Conservation (phyloP, 2,329 filamentous ascomycete species). For the Tolypocladium ovalisporum region DNA sequence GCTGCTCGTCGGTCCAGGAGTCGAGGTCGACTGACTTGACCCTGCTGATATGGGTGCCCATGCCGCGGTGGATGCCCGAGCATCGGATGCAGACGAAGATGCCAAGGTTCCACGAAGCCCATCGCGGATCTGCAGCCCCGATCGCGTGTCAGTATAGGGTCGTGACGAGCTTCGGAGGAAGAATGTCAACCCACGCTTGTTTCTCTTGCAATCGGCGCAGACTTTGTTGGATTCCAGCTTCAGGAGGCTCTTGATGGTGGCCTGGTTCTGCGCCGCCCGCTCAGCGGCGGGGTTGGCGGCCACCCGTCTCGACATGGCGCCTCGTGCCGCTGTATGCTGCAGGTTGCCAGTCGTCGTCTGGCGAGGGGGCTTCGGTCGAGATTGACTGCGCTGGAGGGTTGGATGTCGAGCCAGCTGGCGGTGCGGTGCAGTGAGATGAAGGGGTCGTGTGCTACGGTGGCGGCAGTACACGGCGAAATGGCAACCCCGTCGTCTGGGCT, state of each 20-base stretch:
- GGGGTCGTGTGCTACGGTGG: neutral
- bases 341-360: neutral
- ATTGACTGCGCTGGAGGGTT: neutral
- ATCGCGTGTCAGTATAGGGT: neutral
- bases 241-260: slow-evolving; percentile 86
- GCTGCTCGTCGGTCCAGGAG: slow-evolving; percentile 96
- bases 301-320: slow-evolving; percentile 61
- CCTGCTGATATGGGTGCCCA: slow-evolving; percentile 96
- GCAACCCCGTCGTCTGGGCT: neutral
- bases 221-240: slow-evolving; percentile 94
- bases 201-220: slow-evolving; percentile 97
- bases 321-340: neutral
- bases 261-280: slow-evolving; percentile 84
- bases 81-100: slow-evolving; percentile 97
- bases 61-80: slow-evolving; percentile 95
- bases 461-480: neutral
- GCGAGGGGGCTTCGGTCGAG: neutral
- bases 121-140: slow-evolving; percentile 66
- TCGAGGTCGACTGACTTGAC: slow-evolving; percentile 98
- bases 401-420: neutral
- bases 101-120: slow-evolving; percentile 97
- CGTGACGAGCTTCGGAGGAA: neutral
- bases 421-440: neutral
- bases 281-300: slow-evolving; percentile 69
- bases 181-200: slow-evolving; percentile 63